Conservation (phyloP, 805 yeast species). For the Candida railenensis region DNA sequence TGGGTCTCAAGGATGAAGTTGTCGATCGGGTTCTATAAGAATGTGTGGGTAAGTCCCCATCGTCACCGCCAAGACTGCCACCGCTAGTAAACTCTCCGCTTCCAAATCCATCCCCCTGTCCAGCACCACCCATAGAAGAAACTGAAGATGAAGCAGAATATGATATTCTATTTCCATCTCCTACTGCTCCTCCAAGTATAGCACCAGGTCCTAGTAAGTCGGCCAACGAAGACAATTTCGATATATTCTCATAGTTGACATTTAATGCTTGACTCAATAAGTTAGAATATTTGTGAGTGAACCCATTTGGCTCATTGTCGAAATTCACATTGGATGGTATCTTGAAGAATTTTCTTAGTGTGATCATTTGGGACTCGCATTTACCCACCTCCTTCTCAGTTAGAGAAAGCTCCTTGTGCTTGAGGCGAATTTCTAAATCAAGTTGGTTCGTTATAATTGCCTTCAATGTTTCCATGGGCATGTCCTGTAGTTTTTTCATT, state of each 20-base stretch:
- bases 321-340: slow-evolving; percentile 38
- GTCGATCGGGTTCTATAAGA: slow-evolving; percentile 50
- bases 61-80: not conserved
- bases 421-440: slow-evolving; percentile 59
- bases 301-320: slow-evolving; percentile 44
- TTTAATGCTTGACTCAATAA: slow-evolving; percentile 33
- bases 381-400: slow-evolving; percentile 55
- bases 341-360: slow-evolving; percentile 46
- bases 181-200: not conserved
- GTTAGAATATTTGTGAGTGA: slow-evolving; percentile 42
- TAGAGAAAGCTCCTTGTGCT: slow-evolving; percentile 53
- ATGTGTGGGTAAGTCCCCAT: slow-evolving; percentile 16
- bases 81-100: slow-evolving; percentile 1
- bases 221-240: slow-evolving; percentile 10
- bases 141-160: not conserved
- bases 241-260: slow-evolving; percentile 26
- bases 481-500: slow-evolving; percentile 11
- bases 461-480: slow-evolving; percentile 26
- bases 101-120: not conserved
- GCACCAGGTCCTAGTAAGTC: slow-evolving; percentile 5
- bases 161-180: not conserved
- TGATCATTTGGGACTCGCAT: slow-evolving; percentile 56
- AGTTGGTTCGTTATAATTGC: slow-evolving; percentile 45
- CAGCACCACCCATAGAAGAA: not conserved
- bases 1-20: slow-evolving; percentile 56